Percentiles rank a stretch among this genome's conserved stretches.
Evolutionary conservation across 768 basidiomycete species (phyloP).

Genomic region (Macrolepiota fuliginosa): DNA sequence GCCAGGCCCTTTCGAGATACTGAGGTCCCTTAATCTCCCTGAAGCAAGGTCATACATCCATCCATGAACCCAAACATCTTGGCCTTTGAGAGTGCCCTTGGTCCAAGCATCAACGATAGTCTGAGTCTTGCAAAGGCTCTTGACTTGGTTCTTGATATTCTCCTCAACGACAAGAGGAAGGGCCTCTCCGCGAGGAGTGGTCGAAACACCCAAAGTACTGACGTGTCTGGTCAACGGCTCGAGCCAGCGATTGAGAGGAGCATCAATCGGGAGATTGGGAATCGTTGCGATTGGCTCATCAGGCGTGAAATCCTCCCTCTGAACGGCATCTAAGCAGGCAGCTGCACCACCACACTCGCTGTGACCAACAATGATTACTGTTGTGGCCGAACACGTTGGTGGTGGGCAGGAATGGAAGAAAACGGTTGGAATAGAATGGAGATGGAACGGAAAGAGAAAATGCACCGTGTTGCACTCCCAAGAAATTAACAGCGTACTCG

Average conservation of each 20-base stretch:
- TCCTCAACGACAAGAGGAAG: slow-evolving; percentile 50
- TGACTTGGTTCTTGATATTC: slow-evolving; percentile 58
- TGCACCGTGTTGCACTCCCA: slow-evolving; percentile 79
- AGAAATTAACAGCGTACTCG: slow-evolving; percentile 64
- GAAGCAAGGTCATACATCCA: slow-evolving; percentile 68
- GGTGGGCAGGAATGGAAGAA: slow-evolving; percentile 15
- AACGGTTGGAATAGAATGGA: slow-evolving; percentile 30
- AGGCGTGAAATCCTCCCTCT: slow-evolving; percentile 27
- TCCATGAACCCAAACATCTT: slow-evolving; percentile 60
- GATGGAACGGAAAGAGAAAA: slow-evolving; percentile 26
- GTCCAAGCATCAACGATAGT: slow-evolving; percentile 49
- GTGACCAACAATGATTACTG: slow-evolving; percentile 84
- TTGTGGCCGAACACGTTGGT: slow-evolving; percentile 16
- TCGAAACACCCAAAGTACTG: slow-evolving; percentile 41
- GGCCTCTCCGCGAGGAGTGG: slow-evolving; percentile 32
- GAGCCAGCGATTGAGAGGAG: slow-evolving; percentile 70
- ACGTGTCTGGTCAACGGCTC: slow-evolving; percentile 60
- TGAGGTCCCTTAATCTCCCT: slow-evolving; percentile 58
- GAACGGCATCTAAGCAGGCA: slow-evolving; percentile 49
- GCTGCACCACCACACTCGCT: slow-evolving; percentile 77
- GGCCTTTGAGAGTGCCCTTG: slow-evolving; percentile 36
- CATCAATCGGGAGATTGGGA: slow-evolving; percentile 31
- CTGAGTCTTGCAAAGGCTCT: slow-evolving; percentile 44
- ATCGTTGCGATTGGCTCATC: slow-evolving; percentile 32
- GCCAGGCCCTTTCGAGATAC: slow-evolving; percentile 40